Conservation (phyloP, 306 rosid genomes). For the Ormosia semicastrata region DNA sequence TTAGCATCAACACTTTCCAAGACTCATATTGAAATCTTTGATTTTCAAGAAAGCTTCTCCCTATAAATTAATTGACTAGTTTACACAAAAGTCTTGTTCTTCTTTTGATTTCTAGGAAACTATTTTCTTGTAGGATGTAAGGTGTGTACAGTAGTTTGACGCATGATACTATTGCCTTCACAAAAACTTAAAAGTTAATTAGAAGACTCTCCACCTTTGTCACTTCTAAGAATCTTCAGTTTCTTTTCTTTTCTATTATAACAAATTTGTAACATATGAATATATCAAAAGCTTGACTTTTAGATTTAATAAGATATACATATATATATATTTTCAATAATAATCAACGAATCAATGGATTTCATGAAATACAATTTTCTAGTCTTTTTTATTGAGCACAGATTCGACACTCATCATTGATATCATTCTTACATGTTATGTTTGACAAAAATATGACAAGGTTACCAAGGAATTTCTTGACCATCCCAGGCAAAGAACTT, state of each 20-base stretch:
- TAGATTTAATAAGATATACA: background rate
- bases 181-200: background rate
- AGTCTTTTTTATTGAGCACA: background rate
- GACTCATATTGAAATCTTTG: background rate
- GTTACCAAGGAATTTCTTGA: slow-evolving; percentile 93
- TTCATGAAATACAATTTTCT: slow-evolving; percentile 13
- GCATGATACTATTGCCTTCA: background rate
- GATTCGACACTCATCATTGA: background rate
- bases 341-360: slow-evolving; percentile 29
- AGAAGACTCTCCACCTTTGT: background rate
- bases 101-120: background rate
- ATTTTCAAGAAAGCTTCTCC: background rate
- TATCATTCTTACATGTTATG: slow-evolving; percentile 18
- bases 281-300: background rate
- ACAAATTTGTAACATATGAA: background rate
- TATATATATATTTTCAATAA: background rate
- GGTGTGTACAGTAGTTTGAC: background rate
- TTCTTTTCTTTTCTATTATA: background rate
- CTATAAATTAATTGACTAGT: background rate
- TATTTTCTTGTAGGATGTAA: background rate
- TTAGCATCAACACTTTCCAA: too few species aligned
- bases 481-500: slow-evolving; percentile 97
- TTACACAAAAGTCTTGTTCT: background rate
- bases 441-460: background rate
- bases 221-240: background rate